Evolutionary conservation across 2,329 filamentous ascomycete genomes (phyloP).

Genomic region (Ceratocystis harringtonii): DNA sequence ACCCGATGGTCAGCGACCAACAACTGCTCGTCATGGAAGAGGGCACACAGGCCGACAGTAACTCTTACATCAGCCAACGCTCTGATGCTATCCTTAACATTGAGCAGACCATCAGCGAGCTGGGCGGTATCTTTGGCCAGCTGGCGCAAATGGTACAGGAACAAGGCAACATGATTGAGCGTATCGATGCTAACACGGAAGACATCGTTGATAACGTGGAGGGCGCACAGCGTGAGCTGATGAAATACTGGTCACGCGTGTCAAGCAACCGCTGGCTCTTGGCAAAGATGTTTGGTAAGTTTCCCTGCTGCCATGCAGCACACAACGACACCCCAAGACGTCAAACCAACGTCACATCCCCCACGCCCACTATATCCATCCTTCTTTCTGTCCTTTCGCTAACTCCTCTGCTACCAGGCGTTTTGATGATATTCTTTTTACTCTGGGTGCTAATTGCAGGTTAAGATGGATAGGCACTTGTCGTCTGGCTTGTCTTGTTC

Average conservation of each 20-base stretch:
- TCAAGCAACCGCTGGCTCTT: slow-evolving; percentile 93
- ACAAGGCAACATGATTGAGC: slow-evolving; percentile 93
- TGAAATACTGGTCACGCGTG: slow-evolving; percentile 93
- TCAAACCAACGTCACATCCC: neutral
- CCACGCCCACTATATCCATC: neutral
- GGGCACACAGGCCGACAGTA: slow-evolving; percentile 65
- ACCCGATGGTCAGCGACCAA: slow-evolving; percentile 62
- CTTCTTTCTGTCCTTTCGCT: neutral
- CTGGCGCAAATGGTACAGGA: slow-evolving; percentile 93
- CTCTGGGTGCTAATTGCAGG: slow-evolving; percentile 55
- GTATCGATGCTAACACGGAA: slow-evolving; percentile 94
- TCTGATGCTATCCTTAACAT: slow-evolving; percentile 95
- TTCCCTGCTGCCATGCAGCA: neutral
- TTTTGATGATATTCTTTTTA: slow-evolving; percentile 88
- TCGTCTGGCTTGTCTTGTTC: neutral
- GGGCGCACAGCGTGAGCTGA: slow-evolving; percentile 80
- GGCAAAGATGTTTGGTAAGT: slow-evolving; percentile 47
- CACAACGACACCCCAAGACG: neutral
- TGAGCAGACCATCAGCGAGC: slow-evolving; percentile 82
- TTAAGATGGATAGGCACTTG: slow-evolving; percentile 20
- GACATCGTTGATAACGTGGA: slow-evolving; percentile 98
- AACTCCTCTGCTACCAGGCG: slow-evolving; percentile 39
- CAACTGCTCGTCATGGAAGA: slow-evolving; percentile 89
- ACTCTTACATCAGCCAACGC: slow-evolving; percentile 69
- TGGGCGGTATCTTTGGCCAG: slow-evolving; percentile 84